Conservation (phyloP, 2,329 filamentous ascomycete species). For the Xylariaceae sp. region DNA sequence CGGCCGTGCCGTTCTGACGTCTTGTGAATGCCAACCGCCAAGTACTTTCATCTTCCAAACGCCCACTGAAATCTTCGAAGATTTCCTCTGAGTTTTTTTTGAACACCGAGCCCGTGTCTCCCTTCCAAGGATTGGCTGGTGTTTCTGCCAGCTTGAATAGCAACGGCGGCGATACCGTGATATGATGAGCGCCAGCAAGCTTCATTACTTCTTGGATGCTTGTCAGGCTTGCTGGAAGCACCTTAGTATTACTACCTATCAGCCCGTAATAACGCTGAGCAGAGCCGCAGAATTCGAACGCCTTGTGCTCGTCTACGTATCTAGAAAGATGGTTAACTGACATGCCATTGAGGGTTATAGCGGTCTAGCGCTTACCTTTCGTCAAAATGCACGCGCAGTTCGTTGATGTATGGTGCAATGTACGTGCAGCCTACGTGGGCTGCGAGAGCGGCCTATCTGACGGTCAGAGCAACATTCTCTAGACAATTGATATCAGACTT, state of each 20-base stretch:
- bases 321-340: too few species aligned
- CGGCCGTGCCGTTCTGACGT: constrained; percentile 52
- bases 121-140: constrained; percentile 40
- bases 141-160: constrained; percentile 53
- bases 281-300: constrained; percentile 56
- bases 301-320: constrained; percentile 55
- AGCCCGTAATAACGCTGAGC: constrained; percentile 59
- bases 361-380: constrained; percentile 44
- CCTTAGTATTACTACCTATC: constrained; percentile 51
- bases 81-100: constrained; percentile 24
- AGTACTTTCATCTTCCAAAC: constrained; percentile 48
- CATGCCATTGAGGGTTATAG: too few species aligned
- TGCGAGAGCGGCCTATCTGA: constrained; percentile 54
- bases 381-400: constrained; percentile 67
- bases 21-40: constrained; percentile 59
- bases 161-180: constrained; percentile 63
- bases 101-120: constrained; percentile 40
- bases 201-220: constrained; percentile 63
- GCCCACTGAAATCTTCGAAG: constrained; percentile 23
- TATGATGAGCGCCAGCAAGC: constrained; percentile 62
- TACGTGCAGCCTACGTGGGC: constrained; percentile 64
- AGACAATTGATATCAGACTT: too few species aligned
- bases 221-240: constrained; percentile 63
- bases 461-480: too few species aligned
- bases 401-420: constrained; percentile 70